Base-by-base conservation (phyloP, 352 stramenopile genomes). In the Globisporangium mamillatum region DNA sequence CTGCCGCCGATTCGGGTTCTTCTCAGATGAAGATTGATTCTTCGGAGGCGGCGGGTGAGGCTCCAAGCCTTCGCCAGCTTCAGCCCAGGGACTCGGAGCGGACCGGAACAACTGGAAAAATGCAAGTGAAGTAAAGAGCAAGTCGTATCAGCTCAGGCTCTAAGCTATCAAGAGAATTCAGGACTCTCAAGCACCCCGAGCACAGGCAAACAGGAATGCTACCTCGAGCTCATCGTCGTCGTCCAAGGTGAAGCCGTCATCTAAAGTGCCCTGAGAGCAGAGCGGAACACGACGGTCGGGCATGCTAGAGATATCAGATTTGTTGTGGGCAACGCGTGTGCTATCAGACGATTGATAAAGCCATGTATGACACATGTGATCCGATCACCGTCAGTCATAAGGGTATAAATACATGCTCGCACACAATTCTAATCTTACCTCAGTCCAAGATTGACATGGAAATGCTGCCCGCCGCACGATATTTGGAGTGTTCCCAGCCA, bases 221-320 rank as follows among this genome's bases (percentile, higher is more conserved):
- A 62, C 58, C 48, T 65, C 58, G 32, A 71, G 22, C 18, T 63
- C 58, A 27, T 66, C 66, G 25, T 66, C 66, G 38, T 71, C 58
- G 7, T 32, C 52, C 52, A 57, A 34, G 22, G 52, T n/a, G 22
- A 34, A 18, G 7, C 22, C 24, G 10, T 29, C 52, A n/a, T 57
- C 7, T 12, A 29, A 57, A 12, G 25, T 10, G 24, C 52, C 24
- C 52, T 57, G 52, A 10, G 52, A 57, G 24, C 24, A 22, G 16
- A 22, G 10, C 10, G 52, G 52, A 10, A 57, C 52, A n/a, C 52
- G 52, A 34, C 22, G 52, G 24, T 32, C 24, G 52, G 32, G 52
- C 52, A 57, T 57, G 25, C 1, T 32, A 22, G 52, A 34, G 22
- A 57, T 10, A 50, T 50, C 44, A 48, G 6, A 20, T 34, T 50